Conservation (phyloP, 768 basidiomycete genomes). For the Naganishia kalamii region DNA sequence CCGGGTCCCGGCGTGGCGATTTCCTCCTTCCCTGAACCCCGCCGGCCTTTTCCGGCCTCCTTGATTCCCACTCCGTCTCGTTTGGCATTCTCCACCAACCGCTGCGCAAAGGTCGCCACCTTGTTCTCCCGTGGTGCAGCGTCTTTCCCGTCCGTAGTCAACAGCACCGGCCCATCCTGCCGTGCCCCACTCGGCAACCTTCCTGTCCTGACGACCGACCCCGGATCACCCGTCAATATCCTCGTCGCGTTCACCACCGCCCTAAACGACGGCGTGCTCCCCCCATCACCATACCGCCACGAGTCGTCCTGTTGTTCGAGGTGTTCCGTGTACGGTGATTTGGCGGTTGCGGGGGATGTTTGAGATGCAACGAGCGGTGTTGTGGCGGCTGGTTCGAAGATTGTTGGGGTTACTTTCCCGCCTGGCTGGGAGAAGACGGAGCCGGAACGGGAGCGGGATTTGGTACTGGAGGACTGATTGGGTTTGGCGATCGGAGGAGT, state of each 20-base stretch:
- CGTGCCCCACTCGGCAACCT: not conserved
- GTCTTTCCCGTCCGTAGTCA: not conserved
- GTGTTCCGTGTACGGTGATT: constrained; percentile 4
- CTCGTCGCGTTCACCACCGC: constrained; percentile 43
- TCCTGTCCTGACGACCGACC: not conserved
- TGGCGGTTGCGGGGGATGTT: not conserved
- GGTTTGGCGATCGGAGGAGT: constrained; percentile 20
- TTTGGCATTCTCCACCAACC: not conserved
- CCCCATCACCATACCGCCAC: constrained; percentile 37
- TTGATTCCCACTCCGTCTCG: not conserved
- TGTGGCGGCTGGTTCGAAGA: not conserved
- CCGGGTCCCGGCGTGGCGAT: not conserved
- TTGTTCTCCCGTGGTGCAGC: not conserved
- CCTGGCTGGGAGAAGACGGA: not conserved
- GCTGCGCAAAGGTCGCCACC: not conserved
- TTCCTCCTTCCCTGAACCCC: not conserved
- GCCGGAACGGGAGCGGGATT: not conserved
- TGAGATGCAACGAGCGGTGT: constrained; percentile 2
- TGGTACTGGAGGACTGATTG: not conserved
- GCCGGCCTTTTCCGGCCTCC: not conserved
- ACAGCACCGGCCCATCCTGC: not conserved
- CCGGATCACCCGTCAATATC: constrained; percentile 8
- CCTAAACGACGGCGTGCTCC: constrained; percentile 36
- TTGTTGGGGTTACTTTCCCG: not conserved
- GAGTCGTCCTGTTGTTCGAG: constrained; percentile 30